phyloP scores from a whole-genome alignment of 345 rosid genomes.

The Boechera retrofracta region DNA sequence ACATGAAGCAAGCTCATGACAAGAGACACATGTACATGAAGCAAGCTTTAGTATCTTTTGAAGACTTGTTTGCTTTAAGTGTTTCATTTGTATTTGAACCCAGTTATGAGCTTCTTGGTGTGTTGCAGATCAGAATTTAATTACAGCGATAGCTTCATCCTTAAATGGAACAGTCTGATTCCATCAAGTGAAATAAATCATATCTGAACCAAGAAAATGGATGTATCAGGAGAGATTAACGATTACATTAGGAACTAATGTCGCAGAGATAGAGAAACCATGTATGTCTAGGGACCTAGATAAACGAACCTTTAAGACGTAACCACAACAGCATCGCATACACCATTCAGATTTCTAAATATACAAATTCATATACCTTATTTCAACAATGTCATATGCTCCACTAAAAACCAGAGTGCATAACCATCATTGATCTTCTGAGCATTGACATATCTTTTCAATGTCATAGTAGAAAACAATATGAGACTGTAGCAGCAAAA shows the following conservation, averaged over 20 bases:
- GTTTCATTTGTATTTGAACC: constrained; percentile 6
- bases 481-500: too few relatives aligned
- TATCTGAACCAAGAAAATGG: not conserved
- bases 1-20: not conserved
- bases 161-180: not conserved
- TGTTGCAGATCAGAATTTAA: not conserved
- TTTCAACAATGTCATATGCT: constrained; percentile 15
- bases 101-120: not conserved
- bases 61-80: not conserved
- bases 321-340: constrained; percentile 13
- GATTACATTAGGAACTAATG: constrained; percentile 14
- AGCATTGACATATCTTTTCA: too few relatives aligned
- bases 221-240: not conserved
- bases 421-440: constrained; percentile 66
- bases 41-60: not conserved
- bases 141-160: not conserved
- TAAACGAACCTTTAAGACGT: constrained; percentile 8
- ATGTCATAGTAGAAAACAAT: too few relatives aligned
- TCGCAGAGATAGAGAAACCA: not conserved
- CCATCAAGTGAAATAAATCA: not conserved
- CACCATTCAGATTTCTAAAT: constrained; percentile 7
- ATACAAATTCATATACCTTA: constrained; percentile 23
- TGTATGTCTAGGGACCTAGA: constrained; percentile 22
- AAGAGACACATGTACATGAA: not conserved
- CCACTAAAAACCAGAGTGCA: not conserved